A percentile compares a stretch with the other conserved stretches of the same genome.
Evolutionary conservation across 768 basidiomycete species (phyloP).

Genomic region (Chalciporus sphaerocephalus): DNA sequence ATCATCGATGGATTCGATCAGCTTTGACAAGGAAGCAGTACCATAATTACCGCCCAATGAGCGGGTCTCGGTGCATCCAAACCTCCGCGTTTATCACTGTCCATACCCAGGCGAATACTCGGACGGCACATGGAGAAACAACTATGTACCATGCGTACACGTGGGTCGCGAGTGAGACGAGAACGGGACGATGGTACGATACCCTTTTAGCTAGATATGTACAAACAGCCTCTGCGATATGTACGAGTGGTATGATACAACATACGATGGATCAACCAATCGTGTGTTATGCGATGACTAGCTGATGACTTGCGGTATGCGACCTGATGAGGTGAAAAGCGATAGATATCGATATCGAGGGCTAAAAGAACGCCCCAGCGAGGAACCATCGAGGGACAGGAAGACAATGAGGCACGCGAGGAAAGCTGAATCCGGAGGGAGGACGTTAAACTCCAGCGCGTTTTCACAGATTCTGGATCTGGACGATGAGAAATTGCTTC

Average conservation of each 20-base stretch:
- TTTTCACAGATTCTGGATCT: slow-evolving; percentile 72
- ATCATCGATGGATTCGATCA: background rate
- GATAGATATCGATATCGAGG: slow-evolving; percentile 8
- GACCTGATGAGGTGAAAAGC: slow-evolving; percentile 1
- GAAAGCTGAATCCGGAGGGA: background rate
- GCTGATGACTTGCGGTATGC: background rate
- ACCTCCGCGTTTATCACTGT: background rate
- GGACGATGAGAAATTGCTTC: slow-evolving; percentile 92
- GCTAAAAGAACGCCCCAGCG: background rate
- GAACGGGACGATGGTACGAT: background rate
- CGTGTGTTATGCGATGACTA: background rate
- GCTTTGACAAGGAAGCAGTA: background rate
- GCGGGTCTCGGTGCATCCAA: background rate
- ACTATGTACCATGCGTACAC: background rate
- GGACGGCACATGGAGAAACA: background rate
- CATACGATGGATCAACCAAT: background rate
- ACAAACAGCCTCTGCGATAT: background rate
- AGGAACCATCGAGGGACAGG: background rate
- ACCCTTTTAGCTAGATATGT: background rate
- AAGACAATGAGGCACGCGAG: background rate
- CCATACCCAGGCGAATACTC: background rate
- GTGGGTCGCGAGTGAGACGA: background rate
- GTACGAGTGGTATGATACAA: slow-evolving; percentile 3
- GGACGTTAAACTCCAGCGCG: background rate
- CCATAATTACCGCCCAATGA: no score